Evolutionary conservation across 202 grass and related monocot species (phyloP), one percentile per base, ranked within the genome.

Genomic region (Schoenoplectus tabernaemontani): DNA sequence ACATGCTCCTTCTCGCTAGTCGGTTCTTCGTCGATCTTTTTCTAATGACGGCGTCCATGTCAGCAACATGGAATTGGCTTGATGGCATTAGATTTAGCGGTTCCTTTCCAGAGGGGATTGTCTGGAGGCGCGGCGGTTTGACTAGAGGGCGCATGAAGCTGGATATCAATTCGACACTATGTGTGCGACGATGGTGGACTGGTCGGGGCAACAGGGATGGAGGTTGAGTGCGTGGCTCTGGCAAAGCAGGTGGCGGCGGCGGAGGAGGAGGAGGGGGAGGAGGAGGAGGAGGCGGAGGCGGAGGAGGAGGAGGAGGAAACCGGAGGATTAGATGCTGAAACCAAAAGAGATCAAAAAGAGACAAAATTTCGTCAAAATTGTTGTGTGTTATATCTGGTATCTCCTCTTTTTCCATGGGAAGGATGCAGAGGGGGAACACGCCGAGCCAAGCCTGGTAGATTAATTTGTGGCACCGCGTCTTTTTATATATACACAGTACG

Each of bases 301-400:
- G 56, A 3, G 90, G 23, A 0, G 85, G 16, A 20, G 76, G 22
- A 7, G 83, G 10, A 12, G 28, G 4, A 7, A 78, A 30, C 65
- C 57, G 76, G 9, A 98, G 88, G 15, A 98, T 84, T 32, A 88
- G 83, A 80, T 81, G 84, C 57, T 20, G 82, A 64, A 82, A 98
- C 95, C 91, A 98, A 69, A 16, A 87, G 37, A 87, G 57, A 85
- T 92, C 91, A 82, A 90, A 94, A 17, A 90, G 86, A 33, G 42
- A 32, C 5, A 89, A 33, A 23, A 80, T 62, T 3, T 77, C 59
- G 56, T 80, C 83, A 23, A 34, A 53, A 16, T 48, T 57, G 17
- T 32, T 80, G 54, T 4, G 4, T 41, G 53, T 11, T 62, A 30
- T 61, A 32, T 34, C 15, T 59, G 22, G 0, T 42, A 9, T 39